phyloP scores from a whole-genome alignment of 1,284 basidiomycete genomes.

The Moesziomyces sp. region DNA sequence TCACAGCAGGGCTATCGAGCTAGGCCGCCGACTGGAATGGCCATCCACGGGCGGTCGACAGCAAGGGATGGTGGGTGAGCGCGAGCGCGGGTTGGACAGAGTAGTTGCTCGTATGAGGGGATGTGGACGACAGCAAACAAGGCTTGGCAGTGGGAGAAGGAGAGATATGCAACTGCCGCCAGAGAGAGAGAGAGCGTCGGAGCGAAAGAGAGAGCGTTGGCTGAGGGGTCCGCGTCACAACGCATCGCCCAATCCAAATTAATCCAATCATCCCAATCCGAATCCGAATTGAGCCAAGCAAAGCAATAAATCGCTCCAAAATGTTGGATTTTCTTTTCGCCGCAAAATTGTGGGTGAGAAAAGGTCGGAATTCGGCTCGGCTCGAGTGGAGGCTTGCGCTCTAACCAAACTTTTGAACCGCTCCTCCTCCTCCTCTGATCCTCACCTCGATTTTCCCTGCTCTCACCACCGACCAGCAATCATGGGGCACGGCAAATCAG shows the following conservation, averaged over 20 bases:
- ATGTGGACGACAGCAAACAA: no score
- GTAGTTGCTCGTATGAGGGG: not conserved
- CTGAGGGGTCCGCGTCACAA: no score
- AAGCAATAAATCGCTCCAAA: no score
- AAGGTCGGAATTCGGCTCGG: no score
- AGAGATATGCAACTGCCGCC: not conserved
- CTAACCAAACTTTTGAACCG: no score
- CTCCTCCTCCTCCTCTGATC: no score
- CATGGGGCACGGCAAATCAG: conserved; percentile 64
- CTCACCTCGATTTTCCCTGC: not conserved
- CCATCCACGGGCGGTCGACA: not conserved
- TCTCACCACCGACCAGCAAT: not conserved
- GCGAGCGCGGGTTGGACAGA: not conserved
- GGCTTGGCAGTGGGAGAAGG: not conserved
- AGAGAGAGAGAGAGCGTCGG: conserved; percentile 1
- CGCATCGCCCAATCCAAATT: no score
- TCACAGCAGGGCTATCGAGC: not conserved
- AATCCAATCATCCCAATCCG: no score
- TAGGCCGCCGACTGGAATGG: not conserved
- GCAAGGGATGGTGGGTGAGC: not conserved
- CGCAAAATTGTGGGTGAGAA: no score
- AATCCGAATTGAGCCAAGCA: no score
- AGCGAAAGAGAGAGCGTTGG: not conserved
- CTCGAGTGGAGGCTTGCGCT: no score
- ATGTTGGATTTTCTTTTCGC: no score